These are phyloP conservation scores for Amaranthus cruentus DNA, from an alignment of 148 eudicot genomes.

Conservation along the genomic window DNA sequence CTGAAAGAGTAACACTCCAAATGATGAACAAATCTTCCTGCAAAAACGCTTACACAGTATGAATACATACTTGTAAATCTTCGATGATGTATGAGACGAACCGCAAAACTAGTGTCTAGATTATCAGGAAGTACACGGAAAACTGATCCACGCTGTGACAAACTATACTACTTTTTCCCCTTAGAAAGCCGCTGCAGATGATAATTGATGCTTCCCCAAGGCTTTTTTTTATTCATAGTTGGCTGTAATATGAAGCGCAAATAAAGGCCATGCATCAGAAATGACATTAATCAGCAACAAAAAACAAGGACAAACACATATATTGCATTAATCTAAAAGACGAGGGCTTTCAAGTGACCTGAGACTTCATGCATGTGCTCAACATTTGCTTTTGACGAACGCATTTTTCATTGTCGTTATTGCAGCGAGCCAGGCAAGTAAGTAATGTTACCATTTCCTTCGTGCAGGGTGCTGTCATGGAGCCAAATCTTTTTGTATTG, in stretches of 20 bases:
- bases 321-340: neutral
- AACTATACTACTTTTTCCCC: constrained; percentile 56
- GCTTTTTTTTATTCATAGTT: constrained; percentile 44
- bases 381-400: constrained; percentile 65
- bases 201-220: constrained; percentile 78
- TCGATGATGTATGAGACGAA: neutral
- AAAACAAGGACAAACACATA: constrained; percentile 8
- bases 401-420: constrained; percentile 72
- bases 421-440: constrained; percentile 63
- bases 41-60: neutral
- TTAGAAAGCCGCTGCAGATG: constrained; percentile 79
- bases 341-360: constrained; percentile 43
- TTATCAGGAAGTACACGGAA: neutral
- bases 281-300: neutral
- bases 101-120: neutral
- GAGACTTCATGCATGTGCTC: constrained; percentile 76
- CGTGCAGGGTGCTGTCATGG: constrained; percentile 70
- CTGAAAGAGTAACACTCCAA: neutral
- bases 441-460: constrained; percentile 81
- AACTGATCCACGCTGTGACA: neutral
- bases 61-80: neutral
- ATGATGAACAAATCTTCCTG: neutral
- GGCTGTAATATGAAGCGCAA: constrained; percentile 38
- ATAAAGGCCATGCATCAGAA: neutral
- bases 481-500: constrained; percentile 70